Base-by-base conservation (phyloP, 176 grass and related monocot genomes). In the Hsuehochloa calcarea region DNA sequence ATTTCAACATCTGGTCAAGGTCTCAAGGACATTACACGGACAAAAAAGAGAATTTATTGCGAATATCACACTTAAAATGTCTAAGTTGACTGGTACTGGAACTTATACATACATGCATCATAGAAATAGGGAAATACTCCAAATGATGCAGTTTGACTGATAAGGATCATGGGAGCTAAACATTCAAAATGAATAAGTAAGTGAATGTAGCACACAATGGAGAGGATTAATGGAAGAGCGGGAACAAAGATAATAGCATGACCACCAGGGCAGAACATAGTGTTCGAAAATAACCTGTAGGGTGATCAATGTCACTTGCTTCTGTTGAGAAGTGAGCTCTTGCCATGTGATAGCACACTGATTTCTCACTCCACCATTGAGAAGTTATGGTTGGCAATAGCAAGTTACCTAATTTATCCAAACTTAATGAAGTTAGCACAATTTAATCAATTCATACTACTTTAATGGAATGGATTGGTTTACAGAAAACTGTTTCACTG, bases 281-380 rank as follows among this genome's bases (percentile, higher is more conserved):
- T 59, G 29, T 49, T 12, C 13, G 4, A 61, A 77, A 59, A 82
- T 23, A 87, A 98, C 96, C 93, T 84, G 88, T 93, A 82, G 91
- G 85, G 12, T 78, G 71, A 25, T 80, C 75, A 58, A 6, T 64
- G 16, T 84, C 91, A 74, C 89, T 92, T 80, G 91, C 83, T 89
- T 88, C 91, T 51, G 96, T 92, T 10, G 93, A 92, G 55, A 90
- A 94, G 55, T 81, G 81, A 78, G 81, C 70, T n/a, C 8, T 73
- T 47, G 65, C 1, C 26, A 85, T 73, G 34, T 73, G 77, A 84
- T 49, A 86, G 45, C 17, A 70, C 70, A 74, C 16, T 80, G 88
- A 17, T 89, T 90, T 75, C 35, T 75, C 69, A 84, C 20, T 74
- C 45, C 12, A 3, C 60, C 81, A 78, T n/a, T 86, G 82, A 77